Conservation (phyloP, 2,329 filamentous ascomycete species). For the Fusarium mangiferae region DNA sequence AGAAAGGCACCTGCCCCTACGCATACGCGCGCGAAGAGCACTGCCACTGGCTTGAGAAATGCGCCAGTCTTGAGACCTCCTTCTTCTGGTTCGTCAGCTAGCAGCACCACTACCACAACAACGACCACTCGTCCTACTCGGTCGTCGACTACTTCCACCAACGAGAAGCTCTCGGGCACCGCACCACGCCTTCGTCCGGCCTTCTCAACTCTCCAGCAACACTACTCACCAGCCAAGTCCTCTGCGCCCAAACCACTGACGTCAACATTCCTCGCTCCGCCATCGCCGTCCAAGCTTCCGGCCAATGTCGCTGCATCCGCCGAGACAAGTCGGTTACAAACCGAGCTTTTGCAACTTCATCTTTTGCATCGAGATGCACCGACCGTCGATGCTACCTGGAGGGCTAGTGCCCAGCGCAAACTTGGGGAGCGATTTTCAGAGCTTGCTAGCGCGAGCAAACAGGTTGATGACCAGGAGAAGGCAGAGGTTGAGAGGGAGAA, state of each 20-base stretch:
- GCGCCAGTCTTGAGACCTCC: constrained; percentile 47
- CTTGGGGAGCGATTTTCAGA: constrained; percentile 59
- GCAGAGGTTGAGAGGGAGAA: constrained; percentile 62
- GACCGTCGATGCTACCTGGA: constrained; percentile 61
- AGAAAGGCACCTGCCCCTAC: constrained; percentile 31
- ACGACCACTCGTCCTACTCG: constrained; percentile 31
- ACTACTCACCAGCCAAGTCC: constrained; percentile 73
- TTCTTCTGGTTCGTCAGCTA: constrained; percentile 39
- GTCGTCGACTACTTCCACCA: constrained; percentile 25
- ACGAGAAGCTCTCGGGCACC: constrained; percentile 33
- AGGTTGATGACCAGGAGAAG: constrained; percentile 52
- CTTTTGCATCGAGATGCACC: constrained; percentile 68
- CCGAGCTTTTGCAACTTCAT: constrained; percentile 73
- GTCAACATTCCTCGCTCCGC: constrained; percentile 65
- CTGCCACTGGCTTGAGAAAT: constrained; percentile 42
- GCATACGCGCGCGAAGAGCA: constrained; percentile 49
- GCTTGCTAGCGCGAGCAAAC: constrained; percentile 49
- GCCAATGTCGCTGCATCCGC: constrained; percentile 68
- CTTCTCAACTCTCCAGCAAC: constrained; percentile 73
- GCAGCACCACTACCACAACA: constrained; percentile 32
- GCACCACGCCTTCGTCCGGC: constrained; percentile 59
- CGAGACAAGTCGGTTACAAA: constrained; percentile 68
- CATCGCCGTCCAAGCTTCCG: constrained; percentile 70
- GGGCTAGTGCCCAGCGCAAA: constrained; percentile 62
- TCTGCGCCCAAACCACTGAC: constrained; percentile 71